Evolutionary conservation across 1,139 yeast species (phyloP), one percentile per base, ranked within the genome.

Genomic region (Sugiyamaella neomexicana): DNA sequence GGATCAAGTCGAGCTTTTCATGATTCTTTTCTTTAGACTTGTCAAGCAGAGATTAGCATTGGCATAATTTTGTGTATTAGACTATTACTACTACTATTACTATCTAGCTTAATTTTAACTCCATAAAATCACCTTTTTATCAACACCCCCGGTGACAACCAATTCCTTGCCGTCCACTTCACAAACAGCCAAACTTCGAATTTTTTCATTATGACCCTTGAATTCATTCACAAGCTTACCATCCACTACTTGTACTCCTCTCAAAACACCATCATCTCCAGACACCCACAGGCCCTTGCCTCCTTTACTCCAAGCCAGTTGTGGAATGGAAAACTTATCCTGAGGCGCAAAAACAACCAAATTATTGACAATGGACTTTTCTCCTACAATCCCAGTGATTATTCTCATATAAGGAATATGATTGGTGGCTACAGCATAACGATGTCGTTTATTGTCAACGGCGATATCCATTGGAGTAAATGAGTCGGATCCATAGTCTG

Each of bases 381-480:
- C 42, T 3, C 61, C 58, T 13, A 61, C 57, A 20, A 60, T 54
- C 10, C 64, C 59, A 31, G 62, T 56, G 2, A 87, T 75, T 9
- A 86, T 63, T 58, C 95, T 70, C 88, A 86, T 82, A 63, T 76
- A 85, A 1, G 96, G 96, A 29, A 80, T 79, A 62, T 87, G 93
- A 1, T 90, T 83, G 0, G 96, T 88, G 0, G 83, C 89, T 1
- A 83, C 77, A 0, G 81, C 81, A 16, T 56, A 74, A 60, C 7
- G 76, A 74, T 4, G 64, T 56, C 2, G 63, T 54, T 9, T 32
- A 50, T 3, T 53, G 56, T 62, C 67, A 32, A 78, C 63, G 3
- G 75, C 63, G 42, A 84, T 70, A 41, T 73, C 71, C 69, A 83
- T 74, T 1, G 89, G 85, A 17, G 85, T 78, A 67, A 88, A 88